phyloP scores from a whole-genome alignment of 1,284 basidiomycete species.

The Ustilago curta region DNA sequence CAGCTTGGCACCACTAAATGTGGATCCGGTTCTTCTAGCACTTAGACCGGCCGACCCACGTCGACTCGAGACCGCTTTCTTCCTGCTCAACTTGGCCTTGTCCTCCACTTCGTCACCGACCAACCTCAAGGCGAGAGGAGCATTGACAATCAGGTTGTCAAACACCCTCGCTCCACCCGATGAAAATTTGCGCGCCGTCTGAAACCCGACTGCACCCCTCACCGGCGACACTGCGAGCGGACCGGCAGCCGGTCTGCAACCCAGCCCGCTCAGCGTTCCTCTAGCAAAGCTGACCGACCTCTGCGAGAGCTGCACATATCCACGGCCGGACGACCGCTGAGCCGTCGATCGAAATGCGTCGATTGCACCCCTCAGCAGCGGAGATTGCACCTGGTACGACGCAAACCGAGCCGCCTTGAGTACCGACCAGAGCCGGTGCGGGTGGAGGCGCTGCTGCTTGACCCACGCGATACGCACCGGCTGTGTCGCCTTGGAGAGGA shows the following conservation, averaged over 20 bases:
- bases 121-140: slow-evolving; percentile 46
- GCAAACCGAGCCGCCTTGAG: background rate
- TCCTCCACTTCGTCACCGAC: slow-evolving; percentile 34
- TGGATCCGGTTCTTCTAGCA: slow-evolving; percentile 16
- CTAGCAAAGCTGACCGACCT: slow-evolving; percentile 22
- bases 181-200: slow-evolving; percentile 38
- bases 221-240: slow-evolving; percentile 22
- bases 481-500: background rate
- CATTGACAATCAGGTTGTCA: slow-evolving; percentile 47
- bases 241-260: slow-evolving; percentile 21
- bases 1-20: slow-evolving; percentile 14
- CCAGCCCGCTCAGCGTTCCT: slow-evolving; percentile 21
- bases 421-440: background rate
- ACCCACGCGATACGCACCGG: background rate
- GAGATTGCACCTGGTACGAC: slow-evolving; percentile 6
- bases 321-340: background rate
- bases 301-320: slow-evolving; percentile 15
- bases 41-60: background rate
- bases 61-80: background rate
- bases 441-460: background rate
- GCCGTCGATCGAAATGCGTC: slow-evolving; percentile 12
- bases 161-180: slow-evolving; percentile 36
- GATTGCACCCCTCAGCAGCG: slow-evolving; percentile 21
- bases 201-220: slow-evolving; percentile 33
- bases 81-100: slow-evolving; percentile 25